These are phyloP conservation scores for Alnus glutinosa DNA, from an alignment of 306 rosid genomes.

Conservation along the genomic window DNA sequence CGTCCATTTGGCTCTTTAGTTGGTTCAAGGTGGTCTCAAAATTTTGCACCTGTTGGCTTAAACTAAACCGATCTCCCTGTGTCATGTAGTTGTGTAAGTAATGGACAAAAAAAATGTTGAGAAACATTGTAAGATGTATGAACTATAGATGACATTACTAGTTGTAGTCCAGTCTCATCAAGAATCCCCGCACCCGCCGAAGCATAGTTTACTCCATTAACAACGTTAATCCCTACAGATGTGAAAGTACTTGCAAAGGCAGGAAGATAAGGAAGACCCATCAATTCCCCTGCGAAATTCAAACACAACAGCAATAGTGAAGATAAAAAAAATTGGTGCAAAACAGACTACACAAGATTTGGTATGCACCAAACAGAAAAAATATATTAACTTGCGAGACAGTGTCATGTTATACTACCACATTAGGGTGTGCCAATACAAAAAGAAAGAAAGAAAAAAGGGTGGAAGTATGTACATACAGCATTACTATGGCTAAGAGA, in stretches of 20 bases:
- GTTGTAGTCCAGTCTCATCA: conserved; percentile 35
- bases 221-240: neutral
- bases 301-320: neutral
- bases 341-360: too few relatives aligned
- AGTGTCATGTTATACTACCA: too few relatives aligned
- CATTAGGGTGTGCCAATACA: too few relatives aligned
- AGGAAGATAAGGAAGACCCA: conserved; percentile 40
- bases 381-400: too few relatives aligned
- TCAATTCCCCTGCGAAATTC: conserved; percentile 30
- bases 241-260: conserved; percentile 20
- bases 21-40: conserved; percentile 33
- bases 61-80: conserved; percentile 36
- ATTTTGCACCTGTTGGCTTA: conserved; percentile 32
- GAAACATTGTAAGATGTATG: neutral
- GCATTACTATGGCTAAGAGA: neutral
- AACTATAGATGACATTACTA: conserved; percentile 20
- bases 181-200: conserved; percentile 39
- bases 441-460: too few relatives aligned
- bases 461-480: too few relatives aligned
- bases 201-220: conserved; percentile 41
- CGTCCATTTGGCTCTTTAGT: conserved; percentile 34
- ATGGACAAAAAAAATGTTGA: neutral
- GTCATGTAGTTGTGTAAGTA: neutral
- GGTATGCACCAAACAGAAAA: too few relatives aligned
- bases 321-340: too few relatives aligned